Base-by-base conservation (phyloP, 768 basidiomycete species). In the Auriscalpium vulgare region DNA sequence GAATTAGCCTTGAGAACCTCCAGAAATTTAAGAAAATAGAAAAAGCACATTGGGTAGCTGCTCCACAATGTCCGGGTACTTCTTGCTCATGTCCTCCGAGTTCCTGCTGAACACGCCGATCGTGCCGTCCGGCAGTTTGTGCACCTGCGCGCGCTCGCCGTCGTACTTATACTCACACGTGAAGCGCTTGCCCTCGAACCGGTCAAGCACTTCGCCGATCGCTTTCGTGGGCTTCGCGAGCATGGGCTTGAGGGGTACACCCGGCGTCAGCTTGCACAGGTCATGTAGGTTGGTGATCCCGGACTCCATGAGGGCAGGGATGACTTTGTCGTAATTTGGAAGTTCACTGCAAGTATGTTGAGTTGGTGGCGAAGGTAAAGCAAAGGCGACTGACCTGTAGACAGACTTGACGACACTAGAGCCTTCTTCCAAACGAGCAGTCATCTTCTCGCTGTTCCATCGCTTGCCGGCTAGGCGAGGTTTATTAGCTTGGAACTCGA, bases 131-230 rank as follows among this genome's bases (percentile, higher is more conserved):
- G 84, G 82, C 48, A 93, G 73, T 66, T 78, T 83, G 71, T 99
- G 97, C 46, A 86, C 88, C 74, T 97, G 95, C 14, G 97, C 97
- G 48, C 97, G 85, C 69, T 99, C 97, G 8, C 97, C 97, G 61
- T 99, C 97, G 63, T 99, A 99, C 71, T 99, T 99, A 73, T 99
- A 99, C 74, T 99, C 97, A 72, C 95, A 98, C 9, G 97, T 97
- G 68, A 99, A 98, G 53, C 79, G 81, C 71, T 94, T 95, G 66
- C 84, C 85, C 70, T 99, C 97, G 66, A 98, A 99, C 56, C 94
- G 78, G 72, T 99, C 95, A 19, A 99, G 79, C 17, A 99, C 95
- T 71, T 98, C 95, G 13, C 91, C 87, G 62, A 99, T 98, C 3
- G 97, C 97, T 71, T 99, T 99, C 0, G 95, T 98, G 9, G 97